phyloP scores from a whole-genome alignment of 2,329 filamentous ascomycete species.

The Botrytis sinoallii region DNA sequence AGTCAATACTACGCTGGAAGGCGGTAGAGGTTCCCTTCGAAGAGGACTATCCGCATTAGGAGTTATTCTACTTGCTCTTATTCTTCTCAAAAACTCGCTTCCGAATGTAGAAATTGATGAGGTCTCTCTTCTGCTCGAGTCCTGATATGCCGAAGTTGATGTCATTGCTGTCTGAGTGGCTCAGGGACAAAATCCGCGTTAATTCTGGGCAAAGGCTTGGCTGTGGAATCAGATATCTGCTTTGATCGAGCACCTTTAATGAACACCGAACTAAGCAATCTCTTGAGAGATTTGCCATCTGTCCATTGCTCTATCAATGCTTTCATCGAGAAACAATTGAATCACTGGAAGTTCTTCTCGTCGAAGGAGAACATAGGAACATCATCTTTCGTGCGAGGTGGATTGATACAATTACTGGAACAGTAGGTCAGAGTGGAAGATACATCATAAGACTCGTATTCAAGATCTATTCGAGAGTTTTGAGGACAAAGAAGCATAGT shows the following conservation, averaged over 20 bases:
- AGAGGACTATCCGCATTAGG: background rate
- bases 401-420: background rate
- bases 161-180: background rate
- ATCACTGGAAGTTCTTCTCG: background rate
- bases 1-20: background rate
- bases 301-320: background rate
- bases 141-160: background rate
- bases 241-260: background rate
- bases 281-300: background rate
- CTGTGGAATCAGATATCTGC: background rate
- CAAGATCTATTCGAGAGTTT: background rate
- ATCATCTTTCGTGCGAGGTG: background rate
- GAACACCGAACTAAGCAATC: background rate
- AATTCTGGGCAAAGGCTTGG: background rate
- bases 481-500: background rate
- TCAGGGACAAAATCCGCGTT: background rate
- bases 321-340: conserved; percentile 1
- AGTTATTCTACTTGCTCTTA: background rate
- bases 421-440: background rate
- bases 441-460: background rate
- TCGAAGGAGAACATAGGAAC: background rate
- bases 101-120: background rate
- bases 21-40: background rate
- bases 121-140: background rate
- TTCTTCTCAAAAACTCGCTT: background rate